phyloP scores from a whole-genome alignment of 2,329 filamentous ascomycete genomes.

The Ciborinia camelliae region DNA sequence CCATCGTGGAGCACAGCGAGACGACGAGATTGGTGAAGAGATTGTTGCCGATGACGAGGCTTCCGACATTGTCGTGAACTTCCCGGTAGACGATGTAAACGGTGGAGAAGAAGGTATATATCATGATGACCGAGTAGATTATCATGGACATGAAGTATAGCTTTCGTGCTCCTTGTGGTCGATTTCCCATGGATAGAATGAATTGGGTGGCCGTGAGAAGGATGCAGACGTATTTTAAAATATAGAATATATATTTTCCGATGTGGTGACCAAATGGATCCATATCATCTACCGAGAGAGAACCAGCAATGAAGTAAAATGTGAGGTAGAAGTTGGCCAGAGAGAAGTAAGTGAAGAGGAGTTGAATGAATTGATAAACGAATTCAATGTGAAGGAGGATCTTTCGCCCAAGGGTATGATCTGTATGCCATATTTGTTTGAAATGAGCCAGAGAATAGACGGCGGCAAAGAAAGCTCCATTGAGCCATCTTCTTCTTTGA shows the following conservation, averaged over 20 bases:
- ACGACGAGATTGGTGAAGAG: conserved; percentile 94
- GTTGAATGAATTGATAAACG: conserved; percentile 86
- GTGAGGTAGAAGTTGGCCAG: conserved; percentile 98
- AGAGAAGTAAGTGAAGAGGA: conserved; percentile 96
- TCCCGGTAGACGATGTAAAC: conserved; percentile 88
- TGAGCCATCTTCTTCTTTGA: conserved; percentile 93
- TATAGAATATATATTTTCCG: conserved; percentile 78
- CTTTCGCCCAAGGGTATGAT: conserved; percentile 87
- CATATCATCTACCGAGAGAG: conserved; percentile 70
- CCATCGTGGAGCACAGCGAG: conserved; percentile 81
- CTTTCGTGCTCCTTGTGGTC: conserved; percentile 89
- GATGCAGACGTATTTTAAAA: conserved; percentile 80
- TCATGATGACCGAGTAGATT: conserved; percentile 91
- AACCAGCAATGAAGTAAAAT: conserved; percentile 96
- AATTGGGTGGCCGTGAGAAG: conserved; percentile 93
- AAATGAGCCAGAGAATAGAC: conserved; percentile 97
- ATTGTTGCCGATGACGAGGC: conserved; percentile 70
- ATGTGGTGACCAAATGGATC: conserved; percentile 92
- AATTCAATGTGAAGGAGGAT: conserved; percentile 92
- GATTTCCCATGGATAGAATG: conserved; percentile 92
- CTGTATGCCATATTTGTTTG: conserved; percentile 86
- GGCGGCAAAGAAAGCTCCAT: conserved; percentile 97
- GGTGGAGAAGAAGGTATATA: conserved; percentile 85
- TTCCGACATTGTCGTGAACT: conserved; percentile 49
- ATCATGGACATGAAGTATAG: conserved; percentile 87